Conservation (phyloP, 2,329 filamentous ascomycete genomes). For the Hypoxylon sp. region DNA sequence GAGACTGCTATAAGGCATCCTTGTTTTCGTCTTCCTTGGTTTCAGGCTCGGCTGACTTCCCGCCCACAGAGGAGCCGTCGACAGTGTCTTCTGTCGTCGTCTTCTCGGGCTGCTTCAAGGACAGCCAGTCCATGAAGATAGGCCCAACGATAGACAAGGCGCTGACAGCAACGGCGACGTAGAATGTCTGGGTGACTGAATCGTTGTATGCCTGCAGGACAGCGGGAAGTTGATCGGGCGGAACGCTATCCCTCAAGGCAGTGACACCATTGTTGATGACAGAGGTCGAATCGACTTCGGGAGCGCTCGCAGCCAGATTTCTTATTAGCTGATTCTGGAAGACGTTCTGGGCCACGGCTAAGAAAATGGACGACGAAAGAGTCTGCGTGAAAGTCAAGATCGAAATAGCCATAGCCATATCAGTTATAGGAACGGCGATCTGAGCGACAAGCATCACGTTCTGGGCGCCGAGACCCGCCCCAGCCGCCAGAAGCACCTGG, state of each 20-base stretch:
- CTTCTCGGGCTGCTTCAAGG: constrained; percentile 25
- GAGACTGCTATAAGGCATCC: constrained; percentile 4
- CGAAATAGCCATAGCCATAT: constrained; percentile 26
- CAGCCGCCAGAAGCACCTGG: constrained; percentile 48
- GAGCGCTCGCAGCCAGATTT: constrained; percentile 12
- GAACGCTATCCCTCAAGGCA: constrained; percentile 14
- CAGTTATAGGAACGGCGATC: constrained; percentile 20
- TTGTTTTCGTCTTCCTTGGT: not conserved
- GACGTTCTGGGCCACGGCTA: constrained; percentile 26
- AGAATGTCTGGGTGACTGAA: constrained; percentile 19
- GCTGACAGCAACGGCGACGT: constrained; percentile 25
- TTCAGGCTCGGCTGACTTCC: constrained; percentile 3
- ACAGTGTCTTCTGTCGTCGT: not conserved
- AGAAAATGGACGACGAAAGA: constrained; percentile 23
- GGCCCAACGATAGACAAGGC: constrained; percentile 24
- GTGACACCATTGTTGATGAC: constrained; percentile 22
- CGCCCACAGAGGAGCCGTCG: constrained; percentile 14
- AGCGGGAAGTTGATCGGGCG: constrained; percentile 16
- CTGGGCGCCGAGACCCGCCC: constrained; percentile 22
- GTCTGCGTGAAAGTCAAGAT: constrained; percentile 32
- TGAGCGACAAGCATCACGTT: constrained; percentile 33
- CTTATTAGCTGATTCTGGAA: constrained; percentile 32
- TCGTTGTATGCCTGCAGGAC: constrained; percentile 24
- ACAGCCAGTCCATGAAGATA: constrained; percentile 25
- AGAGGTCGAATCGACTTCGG: constrained; percentile 10